Conservation (phyloP, 2,329 filamentous ascomycete genomes). For the Hymenoscyphus occultus region DNA sequence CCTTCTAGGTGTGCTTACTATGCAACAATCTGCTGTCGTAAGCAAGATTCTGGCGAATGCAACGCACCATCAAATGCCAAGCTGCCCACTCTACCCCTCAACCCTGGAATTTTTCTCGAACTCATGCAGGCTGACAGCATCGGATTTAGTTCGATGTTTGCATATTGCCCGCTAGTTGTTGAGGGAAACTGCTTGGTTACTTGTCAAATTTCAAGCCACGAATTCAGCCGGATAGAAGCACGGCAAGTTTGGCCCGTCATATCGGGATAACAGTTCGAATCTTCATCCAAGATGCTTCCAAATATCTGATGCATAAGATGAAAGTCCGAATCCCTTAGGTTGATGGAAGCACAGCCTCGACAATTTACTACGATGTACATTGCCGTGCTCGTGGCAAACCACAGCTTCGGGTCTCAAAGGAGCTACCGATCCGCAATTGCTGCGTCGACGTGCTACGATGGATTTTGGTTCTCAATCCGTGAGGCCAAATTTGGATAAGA, state of each 20-base stretch:
- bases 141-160: not conserved
- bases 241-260: not conserved
- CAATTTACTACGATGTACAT: not conserved
- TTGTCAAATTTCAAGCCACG: not conserved
- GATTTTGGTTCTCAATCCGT: not conserved
- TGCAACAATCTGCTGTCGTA: slow-evolving; percentile 10
- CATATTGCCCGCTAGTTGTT: not conserved
- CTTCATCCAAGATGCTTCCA: not conserved
- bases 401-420: slow-evolving; percentile 3
- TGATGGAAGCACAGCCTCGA: not conserved
- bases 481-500: not conserved
- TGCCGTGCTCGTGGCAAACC: slow-evolving; percentile 3
- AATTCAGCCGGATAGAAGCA: not conserved
- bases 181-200: not conserved
- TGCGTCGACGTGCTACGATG: not conserved
- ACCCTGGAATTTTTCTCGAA: not conserved
- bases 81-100: not conserved
- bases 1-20: slow-evolving; percentile 7
- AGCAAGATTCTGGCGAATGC: not conserved
- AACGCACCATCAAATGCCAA: not conserved
- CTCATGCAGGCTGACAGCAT: slow-evolving; percentile 3
- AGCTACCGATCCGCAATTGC: not conserved
- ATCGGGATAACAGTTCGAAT: not conserved
- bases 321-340: not conserved
- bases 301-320: not conserved